Conservation (phyloP, 2,329 filamentous ascomycete genomes). For the Didymella pomorum region DNA sequence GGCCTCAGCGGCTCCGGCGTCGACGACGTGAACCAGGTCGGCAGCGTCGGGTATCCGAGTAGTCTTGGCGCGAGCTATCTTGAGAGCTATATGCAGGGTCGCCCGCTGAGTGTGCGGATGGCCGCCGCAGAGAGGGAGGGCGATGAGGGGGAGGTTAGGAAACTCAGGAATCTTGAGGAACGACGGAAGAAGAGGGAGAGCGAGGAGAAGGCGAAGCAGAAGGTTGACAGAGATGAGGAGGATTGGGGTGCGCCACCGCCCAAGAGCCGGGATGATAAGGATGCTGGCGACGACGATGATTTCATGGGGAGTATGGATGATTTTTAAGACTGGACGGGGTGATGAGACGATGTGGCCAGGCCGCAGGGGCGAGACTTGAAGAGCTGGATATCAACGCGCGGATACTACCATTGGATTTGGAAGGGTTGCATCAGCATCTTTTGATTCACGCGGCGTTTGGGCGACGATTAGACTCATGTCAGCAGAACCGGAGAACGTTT, state of each 20-base stretch:
- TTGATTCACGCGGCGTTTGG: not conserved
- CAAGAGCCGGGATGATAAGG: conserved; percentile 9
- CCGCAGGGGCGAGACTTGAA: too few species aligned
- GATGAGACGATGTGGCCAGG: too few species aligned
- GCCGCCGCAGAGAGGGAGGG: conserved; percentile 45
- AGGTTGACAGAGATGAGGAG: conserved; percentile 17
- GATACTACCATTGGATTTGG: too few species aligned
- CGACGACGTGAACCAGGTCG: conserved; percentile 47
- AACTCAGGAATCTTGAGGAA: conserved; percentile 16
- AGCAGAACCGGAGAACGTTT: not conserved
- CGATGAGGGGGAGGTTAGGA: conserved; percentile 3
- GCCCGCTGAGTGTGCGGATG: conserved; percentile 48
- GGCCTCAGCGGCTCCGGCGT: conserved; percentile 45
- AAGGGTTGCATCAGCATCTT: not conserved
- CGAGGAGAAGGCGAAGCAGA: conserved; percentile 9
- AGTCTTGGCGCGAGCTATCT: conserved; percentile 49
- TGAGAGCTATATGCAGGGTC: conserved; percentile 49
- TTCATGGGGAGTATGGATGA: conserved; percentile 48
- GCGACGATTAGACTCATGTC: not conserved
- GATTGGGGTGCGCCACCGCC: conserved; percentile 1
- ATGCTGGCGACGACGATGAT: conserved; percentile 30
- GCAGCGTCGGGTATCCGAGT: conserved; percentile 46
- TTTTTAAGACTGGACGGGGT: conserved; percentile 35
- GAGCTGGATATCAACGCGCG: too few species aligned
- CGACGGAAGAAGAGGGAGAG: conserved; percentile 15